Evolutionary conservation across 1,284 basidiomycete species (phyloP).

Genomic region (Schizopora paradoxa): DNA sequence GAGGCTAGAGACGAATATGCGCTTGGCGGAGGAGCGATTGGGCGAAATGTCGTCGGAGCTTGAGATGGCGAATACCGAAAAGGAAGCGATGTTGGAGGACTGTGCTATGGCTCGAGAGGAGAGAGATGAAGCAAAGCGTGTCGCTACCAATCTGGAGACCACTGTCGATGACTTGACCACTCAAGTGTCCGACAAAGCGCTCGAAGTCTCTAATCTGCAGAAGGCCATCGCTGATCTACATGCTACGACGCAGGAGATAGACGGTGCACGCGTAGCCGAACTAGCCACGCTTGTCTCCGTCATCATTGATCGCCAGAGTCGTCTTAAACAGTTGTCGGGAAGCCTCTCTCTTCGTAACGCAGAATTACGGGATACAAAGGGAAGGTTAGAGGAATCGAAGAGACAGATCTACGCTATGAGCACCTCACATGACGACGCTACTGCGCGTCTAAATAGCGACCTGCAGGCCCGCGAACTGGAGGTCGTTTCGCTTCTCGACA

Average conservation of each 20-base stretch:
- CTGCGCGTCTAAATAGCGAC: no score
- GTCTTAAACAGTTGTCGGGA: conserved; percentile 1
- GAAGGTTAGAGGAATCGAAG: no score
- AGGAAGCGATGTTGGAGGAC: conserved; percentile 74
- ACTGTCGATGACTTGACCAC: conserved; percentile 53
- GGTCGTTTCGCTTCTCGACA: no score
- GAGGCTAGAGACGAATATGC: conserved; percentile 64
- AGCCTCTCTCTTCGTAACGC: background rate
- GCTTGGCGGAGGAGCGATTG: conserved; percentile 66
- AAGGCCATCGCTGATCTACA: conserved; percentile 29
- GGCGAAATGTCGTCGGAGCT: conserved; percentile 61
- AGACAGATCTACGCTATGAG: no score
- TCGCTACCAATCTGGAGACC: conserved; percentile 38
- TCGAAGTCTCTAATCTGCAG: conserved; percentile 19
- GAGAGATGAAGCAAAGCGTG: conserved; percentile 51
- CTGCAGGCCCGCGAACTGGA: no score
- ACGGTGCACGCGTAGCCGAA: conserved; percentile 23
- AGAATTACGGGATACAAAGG: background rate
- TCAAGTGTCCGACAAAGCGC: conserved; percentile 26
- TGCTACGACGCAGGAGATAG: conserved; percentile 30
- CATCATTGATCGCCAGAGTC: conserved; percentile 9
- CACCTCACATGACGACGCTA: no score
- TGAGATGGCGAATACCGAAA: conserved; percentile 57
- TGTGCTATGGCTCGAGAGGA: conserved; percentile 67
- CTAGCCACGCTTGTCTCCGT: background rate